Base-by-base conservation (phyloP, 163 green algal species). In the Coccomyxa subellipsoidea region DNA sequence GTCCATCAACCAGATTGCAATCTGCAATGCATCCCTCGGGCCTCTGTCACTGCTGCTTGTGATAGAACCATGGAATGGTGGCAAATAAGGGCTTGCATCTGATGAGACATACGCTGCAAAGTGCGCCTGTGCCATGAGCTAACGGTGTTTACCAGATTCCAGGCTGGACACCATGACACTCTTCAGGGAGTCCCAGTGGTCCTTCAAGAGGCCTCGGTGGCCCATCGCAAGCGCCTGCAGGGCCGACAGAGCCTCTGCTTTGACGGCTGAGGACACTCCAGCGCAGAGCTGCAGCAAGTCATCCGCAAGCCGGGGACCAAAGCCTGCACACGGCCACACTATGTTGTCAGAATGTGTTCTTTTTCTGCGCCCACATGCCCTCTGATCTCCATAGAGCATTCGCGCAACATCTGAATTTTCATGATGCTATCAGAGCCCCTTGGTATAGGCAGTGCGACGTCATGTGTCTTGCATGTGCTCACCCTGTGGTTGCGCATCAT, bases 161-260 rank as follows among this genome's bases (percentile, higher is more conserved):
- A 59, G 23, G 47, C 47, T 59, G 47, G 21, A 1, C 15, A 59
- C 15, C 47, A 59, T 59, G 47, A 59, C 47, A 6, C 47, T 59
- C 47, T 8, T 59, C 1, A 59, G 47, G 23, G 3, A 12, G 15
- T 18, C 47, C 47, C 47, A 59, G 5, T 59, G 47, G 5, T 18
- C 21, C 15, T 1, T 18, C 47, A 59, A 18, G 15, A 59, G 47
- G 1, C 47, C 39, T 7, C 38, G 47, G 80, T 95, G 93, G 83
- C 92, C 86, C 29, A 82, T 81, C n/a, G 88, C 87, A 23, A 91
- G 59, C 12, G 90, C 92, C 23, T 84, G 81, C 27, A 95, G 81
- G 6, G 91, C 91, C n/a, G 86, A 86, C 38, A 95, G 53, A 0
- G 92, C 91, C 78, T 94, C 91, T 53, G 93, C 89, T 8, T 89